Conservation (phyloP, 768 basidiomycete species). For the Termitomyces eurrhizus region DNA sequence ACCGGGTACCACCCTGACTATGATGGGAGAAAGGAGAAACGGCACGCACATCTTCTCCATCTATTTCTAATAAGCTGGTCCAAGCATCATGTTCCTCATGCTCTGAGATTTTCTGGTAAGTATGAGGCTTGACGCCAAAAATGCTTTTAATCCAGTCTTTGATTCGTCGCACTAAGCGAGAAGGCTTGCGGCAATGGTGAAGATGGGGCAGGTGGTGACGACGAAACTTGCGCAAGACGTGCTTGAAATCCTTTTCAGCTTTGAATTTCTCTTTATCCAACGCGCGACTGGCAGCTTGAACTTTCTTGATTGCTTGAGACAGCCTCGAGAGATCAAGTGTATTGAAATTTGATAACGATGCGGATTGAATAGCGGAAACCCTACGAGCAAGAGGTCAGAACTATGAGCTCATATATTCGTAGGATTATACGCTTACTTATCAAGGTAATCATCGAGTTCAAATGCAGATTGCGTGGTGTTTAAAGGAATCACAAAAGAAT, state of each 20-base stretch:
- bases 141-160: slow-evolving; percentile 34
- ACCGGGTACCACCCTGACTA: neutral
- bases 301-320: slow-evolving; percentile 38
- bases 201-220: slow-evolving; percentile 19
- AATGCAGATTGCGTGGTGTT: slow-evolving; percentile 76
- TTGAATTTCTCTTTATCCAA: slow-evolving; percentile 57
- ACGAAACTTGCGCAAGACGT: slow-evolving; percentile 38
- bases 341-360: slow-evolving; percentile 12
- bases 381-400: slow-evolving; percentile 22
- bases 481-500: slow-evolving; percentile 63
- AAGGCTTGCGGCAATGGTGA: slow-evolving; percentile 18
- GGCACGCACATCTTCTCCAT: slow-evolving; percentile 11
- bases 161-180: slow-evolving; percentile 19
- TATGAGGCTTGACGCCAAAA: slow-evolving; percentile 34
- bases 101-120: slow-evolving; percentile 7
- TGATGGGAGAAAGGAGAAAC: slow-evolving; percentile 5
- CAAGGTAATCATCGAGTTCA: slow-evolving; percentile 61
- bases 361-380: slow-evolving; percentile 45
- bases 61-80: slow-evolving; percentile 29
- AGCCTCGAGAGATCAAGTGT: slow-evolving; percentile 39
- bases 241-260: slow-evolving; percentile 50
- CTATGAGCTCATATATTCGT: neutral
- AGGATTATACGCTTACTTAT: slow-evolving; percentile 37
- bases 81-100: slow-evolving; percentile 20
- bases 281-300: slow-evolving; percentile 47